These are phyloP conservation scores for Pythium rhizo-oryzae DNA, from an alignment of 352 stramenopile genomes.

Conservation along the genomic window DNA sequence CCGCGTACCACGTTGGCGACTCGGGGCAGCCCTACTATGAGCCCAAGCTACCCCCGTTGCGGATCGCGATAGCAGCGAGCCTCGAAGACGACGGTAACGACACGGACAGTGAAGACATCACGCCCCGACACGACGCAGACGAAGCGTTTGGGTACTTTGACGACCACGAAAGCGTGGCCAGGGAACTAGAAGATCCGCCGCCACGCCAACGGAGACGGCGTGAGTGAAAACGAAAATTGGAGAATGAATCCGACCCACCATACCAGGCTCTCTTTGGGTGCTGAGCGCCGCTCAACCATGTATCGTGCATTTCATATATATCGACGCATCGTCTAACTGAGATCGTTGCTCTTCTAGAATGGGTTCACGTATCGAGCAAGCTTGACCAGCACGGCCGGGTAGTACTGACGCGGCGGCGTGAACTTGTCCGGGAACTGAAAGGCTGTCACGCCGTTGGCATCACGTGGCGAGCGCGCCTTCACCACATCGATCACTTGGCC, in stretches of 20 bases:
- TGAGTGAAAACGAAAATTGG: neutral
- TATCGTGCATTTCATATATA: neutral
- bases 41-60: conserved; percentile 2
- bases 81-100: neutral
- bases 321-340: neutral
- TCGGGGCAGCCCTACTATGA: neutral
- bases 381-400: conserved; percentile 52
- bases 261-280: neutral
- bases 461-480: conserved; percentile 41
- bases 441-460: conserved; percentile 36
- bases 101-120: conserved; percentile 5
- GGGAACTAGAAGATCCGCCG: neutral
- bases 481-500: conserved; percentile 57
- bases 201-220: conserved; percentile 1
- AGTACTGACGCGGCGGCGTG: conserved; percentile 43
- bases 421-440: conserved; percentile 39
- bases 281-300: neutral
- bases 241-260: neutral
- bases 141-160: neutral
- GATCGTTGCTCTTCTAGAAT: conserved; percentile 37
- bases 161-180: neutral
- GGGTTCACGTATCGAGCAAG: conserved; percentile 58
- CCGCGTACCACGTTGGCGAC: too few relatives aligned
- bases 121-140: neutral
- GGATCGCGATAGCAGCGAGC: neutral